A percentile compares a stretch with the other conserved stretches of the same genome.
phyloP scores from a whole-genome alignment of 805 yeast species.

The Kluyveromyces dobzhanskii region DNA sequence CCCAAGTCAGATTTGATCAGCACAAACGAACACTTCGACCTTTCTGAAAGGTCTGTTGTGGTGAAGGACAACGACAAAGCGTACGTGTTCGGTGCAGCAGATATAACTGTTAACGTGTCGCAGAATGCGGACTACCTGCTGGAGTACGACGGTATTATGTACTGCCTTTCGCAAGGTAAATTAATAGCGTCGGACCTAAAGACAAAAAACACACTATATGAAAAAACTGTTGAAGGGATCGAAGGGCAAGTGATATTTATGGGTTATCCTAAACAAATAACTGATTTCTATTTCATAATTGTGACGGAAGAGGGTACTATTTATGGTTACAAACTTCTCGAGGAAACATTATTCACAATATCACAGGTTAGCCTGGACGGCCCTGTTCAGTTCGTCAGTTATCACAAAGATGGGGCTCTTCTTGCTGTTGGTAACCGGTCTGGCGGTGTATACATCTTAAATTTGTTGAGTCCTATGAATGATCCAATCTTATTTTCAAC shows the following conservation, averaged over 20 bases:
- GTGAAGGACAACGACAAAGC: neutral
- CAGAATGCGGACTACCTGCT: neutral
- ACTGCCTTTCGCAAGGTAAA: neutral
- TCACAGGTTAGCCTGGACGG: neutral
- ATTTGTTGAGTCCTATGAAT: conserved; percentile 11
- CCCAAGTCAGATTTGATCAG: neutral
- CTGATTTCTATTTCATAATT: conserved; percentile 11
- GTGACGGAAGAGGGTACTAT: conserved; percentile 13
- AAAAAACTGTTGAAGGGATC: neutral
- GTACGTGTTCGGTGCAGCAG: neutral
- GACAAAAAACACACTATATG: neutral
- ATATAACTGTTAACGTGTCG: neutral
- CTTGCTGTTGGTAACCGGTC: conserved; percentile 18
- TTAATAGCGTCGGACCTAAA: neutral
- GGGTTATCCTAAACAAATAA: conserved; percentile 10
- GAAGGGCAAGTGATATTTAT: conserved; percentile 7
- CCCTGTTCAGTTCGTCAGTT: neutral
- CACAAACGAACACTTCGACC: neutral
- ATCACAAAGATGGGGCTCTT: conserved; percentile 33
- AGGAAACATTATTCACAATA: conserved; percentile 1
- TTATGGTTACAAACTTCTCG: neutral
- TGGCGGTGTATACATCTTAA: conserved; percentile 8
- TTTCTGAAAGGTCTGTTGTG: conserved; percentile 1
- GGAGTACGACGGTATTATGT: neutral
- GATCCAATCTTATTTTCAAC: conserved; percentile 10